phyloP scores from a whole-genome alignment of 164 flowering plant species.

The Macadamia tetraphylla region DNA sequence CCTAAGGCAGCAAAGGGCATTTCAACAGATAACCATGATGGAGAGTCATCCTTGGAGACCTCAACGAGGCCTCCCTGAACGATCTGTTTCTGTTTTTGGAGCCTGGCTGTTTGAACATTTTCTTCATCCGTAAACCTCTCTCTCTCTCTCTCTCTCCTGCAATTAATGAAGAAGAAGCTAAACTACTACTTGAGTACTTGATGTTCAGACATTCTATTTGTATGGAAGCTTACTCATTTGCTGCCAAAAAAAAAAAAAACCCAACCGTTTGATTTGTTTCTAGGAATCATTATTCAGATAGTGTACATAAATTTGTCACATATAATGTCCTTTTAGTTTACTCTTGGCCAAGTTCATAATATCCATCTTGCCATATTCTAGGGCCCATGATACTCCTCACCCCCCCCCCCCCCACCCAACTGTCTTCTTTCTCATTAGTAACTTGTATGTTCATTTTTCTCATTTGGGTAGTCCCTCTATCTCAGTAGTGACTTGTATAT shows the following conservation, averaged over 20 bases:
- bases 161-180: not conserved
- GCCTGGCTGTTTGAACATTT: conserved; percentile 64
- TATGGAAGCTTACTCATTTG: not conserved
- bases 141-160: conserved; percentile 7
- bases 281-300: not conserved
- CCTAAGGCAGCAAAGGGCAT: conserved; percentile 49
- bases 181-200: not conserved
- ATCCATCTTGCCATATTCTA: too few relatives aligned
- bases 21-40: conserved; percentile 53
- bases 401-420: too few relatives aligned
- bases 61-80: conserved; percentile 26
- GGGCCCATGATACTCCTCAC: too few relatives aligned
- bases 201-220: too few relatives aligned
- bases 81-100: conserved; percentile 57
- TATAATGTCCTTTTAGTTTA: not conserved
- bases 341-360: not conserved
- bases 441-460: too few relatives aligned
- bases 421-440: too few relatives aligned
- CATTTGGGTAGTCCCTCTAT: too few relatives aligned
- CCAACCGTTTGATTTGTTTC: not conserved
- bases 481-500: too few relatives aligned
- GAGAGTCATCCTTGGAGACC: conserved; percentile 95
- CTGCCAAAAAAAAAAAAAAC: not conserved
- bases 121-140: conserved; percentile 81
- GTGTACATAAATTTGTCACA: not conserved